These are phyloP conservation scores for Glonium stellatum DNA, from an alignment of 495 filamentous ascomycete genomes.

Conservation along the genomic window DNA sequence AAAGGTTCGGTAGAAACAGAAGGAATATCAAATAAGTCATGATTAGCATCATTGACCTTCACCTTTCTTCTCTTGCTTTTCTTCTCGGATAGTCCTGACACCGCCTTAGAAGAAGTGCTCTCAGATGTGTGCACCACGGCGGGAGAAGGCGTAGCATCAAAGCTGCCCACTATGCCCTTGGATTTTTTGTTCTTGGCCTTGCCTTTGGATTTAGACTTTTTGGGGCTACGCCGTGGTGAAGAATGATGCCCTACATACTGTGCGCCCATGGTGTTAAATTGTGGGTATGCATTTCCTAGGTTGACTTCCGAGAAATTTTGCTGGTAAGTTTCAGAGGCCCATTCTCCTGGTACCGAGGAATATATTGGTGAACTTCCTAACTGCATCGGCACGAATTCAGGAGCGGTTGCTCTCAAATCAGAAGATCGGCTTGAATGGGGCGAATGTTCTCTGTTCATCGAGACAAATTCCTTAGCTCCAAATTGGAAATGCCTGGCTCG, in stretches of 20 bases:
- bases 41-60: too few relatives aligned
- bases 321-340: not conserved
- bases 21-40: too few relatives aligned
- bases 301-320: not conserved
- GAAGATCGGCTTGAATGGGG: not conserved
- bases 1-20: too few relatives aligned
- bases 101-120: not conserved
- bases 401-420: constrained; percentile 18
- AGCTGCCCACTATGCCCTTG: not conserved
- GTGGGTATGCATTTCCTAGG: too few relatives aligned
- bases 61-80: too few relatives aligned
- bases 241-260: not conserved
- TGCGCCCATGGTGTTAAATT: not conserved
- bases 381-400: constrained; percentile 12
- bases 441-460: not conserved
- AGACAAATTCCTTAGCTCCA: not conserved
- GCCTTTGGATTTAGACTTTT: not conserved
- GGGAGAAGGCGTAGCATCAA: not conserved
- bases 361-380: not conserved
- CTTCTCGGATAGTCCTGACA: too few relatives aligned
- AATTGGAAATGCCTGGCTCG: not conserved
- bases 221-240: not conserved
- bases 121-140: not conserved
- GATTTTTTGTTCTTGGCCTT: not conserved
- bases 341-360: not conserved